phyloP scores from a whole-genome alignment of 2,329 filamentous ascomycete genomes.

The Pseudogymnoascus sp. region DNA sequence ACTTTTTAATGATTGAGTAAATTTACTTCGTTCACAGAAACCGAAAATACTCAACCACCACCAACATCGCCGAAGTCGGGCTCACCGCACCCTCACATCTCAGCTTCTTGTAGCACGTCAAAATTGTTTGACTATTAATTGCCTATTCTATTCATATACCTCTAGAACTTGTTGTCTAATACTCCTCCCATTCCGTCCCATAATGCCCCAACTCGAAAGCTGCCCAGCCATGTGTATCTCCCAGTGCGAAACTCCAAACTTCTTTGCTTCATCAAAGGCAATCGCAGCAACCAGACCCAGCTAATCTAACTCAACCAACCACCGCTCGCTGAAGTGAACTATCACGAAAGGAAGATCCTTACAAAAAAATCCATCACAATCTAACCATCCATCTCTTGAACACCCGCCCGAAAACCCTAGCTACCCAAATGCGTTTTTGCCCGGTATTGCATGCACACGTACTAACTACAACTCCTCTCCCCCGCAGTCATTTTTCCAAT shows the following conservation, averaged over 20 bases:
- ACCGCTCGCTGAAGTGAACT: background rate
- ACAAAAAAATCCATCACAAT: background rate
- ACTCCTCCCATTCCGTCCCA: conserved; percentile 3
- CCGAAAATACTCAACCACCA: background rate
- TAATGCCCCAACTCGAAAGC: background rate
- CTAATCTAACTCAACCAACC: background rate
- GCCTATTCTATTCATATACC: conserved; percentile 6
- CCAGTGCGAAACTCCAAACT: background rate
- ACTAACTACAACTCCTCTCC: background rate
- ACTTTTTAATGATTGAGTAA: background rate
- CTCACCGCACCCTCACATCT: background rate
- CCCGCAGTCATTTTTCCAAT: background rate
- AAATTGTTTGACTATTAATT: background rate
- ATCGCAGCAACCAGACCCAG: background rate
- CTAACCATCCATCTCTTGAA: background rate
- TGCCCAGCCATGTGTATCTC: background rate
- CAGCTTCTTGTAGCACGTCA: background rate
- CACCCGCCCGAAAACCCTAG: background rate
- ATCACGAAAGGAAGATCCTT: background rate
- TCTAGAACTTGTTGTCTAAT: conserved; percentile 3
- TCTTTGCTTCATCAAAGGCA: background rate
- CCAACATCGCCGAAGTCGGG: background rate
- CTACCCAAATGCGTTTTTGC: background rate
- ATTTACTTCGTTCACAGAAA: background rate
- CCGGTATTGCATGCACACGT: conserved; percentile 1